A percentile compares a stretch with the other conserved stretches of the same genome.
These are phyloP conservation scores for Simmondsia chinensis DNA, from an alignment of 148 eudicot genomes.

Conservation along the genomic window DNA sequence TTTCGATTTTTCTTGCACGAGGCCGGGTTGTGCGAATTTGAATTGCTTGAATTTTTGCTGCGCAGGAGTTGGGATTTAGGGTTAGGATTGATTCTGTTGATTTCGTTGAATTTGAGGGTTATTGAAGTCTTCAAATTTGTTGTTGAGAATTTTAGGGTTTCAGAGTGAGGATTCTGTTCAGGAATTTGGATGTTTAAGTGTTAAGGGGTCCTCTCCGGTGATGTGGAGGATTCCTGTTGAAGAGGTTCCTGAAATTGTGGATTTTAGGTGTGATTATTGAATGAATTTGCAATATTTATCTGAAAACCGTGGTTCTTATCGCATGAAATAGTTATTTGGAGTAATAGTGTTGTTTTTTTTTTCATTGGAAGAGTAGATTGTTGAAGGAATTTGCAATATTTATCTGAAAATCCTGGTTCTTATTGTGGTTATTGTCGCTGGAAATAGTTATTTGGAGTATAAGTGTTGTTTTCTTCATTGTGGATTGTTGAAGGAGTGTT, in stretches of 20 bases:
- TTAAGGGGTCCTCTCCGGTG: slow-evolving; percentile 29
- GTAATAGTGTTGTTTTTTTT: no score
- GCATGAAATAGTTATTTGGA: no score
- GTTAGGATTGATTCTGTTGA: no score
- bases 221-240: slow-evolving; percentile 32
- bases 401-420: not conserved
- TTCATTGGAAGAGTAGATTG: no score
- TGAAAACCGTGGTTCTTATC: not conserved
- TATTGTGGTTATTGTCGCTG: not conserved
- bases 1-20: no score
- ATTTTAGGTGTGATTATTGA: not conserved
- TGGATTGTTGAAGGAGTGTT: no score
- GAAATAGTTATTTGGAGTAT: not conserved
- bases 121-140: no score
- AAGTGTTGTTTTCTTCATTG: no score
- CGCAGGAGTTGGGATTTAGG: not conserved
- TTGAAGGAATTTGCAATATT: no score
- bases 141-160: slow-evolving; percentile 9
- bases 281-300: no score
- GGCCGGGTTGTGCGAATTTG: not conserved
- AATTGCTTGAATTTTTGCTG: slow-evolving; percentile 1
- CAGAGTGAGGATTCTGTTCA: not conserved
- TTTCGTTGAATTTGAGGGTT: slow-evolving; percentile 2
- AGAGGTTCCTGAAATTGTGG: slow-evolving; percentile 14
- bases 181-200: slow-evolving; percentile 14